A percentile compares a stretch with the other conserved stretches of the same genome.
Evolutionary conservation across 768 basidiomycete species (phyloP).

Genomic region (Tephrocybe rancida): DNA sequence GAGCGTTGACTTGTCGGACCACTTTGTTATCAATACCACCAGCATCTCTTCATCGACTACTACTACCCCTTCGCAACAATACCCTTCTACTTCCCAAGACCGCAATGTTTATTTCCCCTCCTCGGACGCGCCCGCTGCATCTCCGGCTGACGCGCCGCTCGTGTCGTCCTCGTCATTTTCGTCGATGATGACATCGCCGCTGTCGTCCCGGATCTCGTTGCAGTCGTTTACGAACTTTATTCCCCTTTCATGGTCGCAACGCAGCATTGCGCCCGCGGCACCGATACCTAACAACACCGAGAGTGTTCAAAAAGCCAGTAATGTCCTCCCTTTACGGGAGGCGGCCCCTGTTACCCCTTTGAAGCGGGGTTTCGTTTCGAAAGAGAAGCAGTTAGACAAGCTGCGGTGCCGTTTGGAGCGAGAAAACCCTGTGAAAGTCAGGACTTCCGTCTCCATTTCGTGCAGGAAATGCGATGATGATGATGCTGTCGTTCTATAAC

Average conservation of each 20-base stretch:
- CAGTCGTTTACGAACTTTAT: slow-evolving; percentile 64
- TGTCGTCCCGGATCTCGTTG: slow-evolving; percentile 59
- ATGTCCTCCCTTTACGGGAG: neutral
- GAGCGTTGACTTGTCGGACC: slow-evolving; percentile 36
- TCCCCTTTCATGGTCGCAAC: slow-evolving; percentile 53
- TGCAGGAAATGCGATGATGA: slow-evolving; percentile 43
- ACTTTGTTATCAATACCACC: slow-evolving; percentile 15
- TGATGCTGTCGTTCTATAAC: slow-evolving; percentile 42
- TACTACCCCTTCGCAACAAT: slow-evolving; percentile 18
- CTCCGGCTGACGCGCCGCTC: slow-evolving; percentile 19
- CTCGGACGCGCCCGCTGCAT: slow-evolving; percentile 1
- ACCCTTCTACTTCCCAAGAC: slow-evolving; percentile 16
- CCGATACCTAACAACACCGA: slow-evolving; percentile 3
- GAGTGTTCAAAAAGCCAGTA: neutral
- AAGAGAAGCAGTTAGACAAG: slow-evolving; percentile 67
- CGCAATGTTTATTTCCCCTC: slow-evolving; percentile 3
- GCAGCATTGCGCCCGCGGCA: slow-evolving; percentile 29
- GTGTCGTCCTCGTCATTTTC: slow-evolving; percentile 42
- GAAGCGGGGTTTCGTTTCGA: slow-evolving; percentile 54
- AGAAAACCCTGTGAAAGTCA: slow-evolving; percentile 32
- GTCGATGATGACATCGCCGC: slow-evolving; percentile 53
- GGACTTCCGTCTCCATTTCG: slow-evolving; percentile 26
- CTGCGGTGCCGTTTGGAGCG: slow-evolving; percentile 55
- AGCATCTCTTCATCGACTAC: slow-evolving; percentile 15
- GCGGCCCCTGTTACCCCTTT: neutral